Evolutionary conservation across 345 rosid genomes (phyloP), one percentile per base, ranked within the genome.

Genomic region (Kandelia obovata): DNA sequence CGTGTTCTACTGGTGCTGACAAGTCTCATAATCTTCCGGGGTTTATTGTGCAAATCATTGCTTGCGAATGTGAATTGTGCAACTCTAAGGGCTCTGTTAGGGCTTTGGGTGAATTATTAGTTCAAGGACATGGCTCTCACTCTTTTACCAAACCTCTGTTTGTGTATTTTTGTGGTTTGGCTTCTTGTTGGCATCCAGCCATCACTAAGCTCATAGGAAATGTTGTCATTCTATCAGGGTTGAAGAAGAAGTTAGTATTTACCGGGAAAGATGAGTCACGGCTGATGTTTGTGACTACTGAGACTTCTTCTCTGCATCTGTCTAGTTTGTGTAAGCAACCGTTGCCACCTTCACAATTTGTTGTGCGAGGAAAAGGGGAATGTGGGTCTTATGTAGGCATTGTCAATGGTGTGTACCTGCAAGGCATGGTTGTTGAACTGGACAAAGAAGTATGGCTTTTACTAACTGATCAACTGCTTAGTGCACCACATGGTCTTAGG

Each of bases 401-500:
- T 65, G 90, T 90, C 21, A 92, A 69, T 67, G 88, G 86, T 53
- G 43, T 90, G n/a, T 87, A 86, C 75, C 63, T 88, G 89, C 84
- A 84, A 67, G 97, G 96, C 55, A 84, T 80, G 91, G 85, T 87
- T 70, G 81, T 90, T 71, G 96, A 92, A 85, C 75, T 95, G 79
- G 96, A 95, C 61, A 79, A 84, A 46, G 88, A 90, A 66, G 92
- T 88, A 13, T 95, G 94, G 97, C 93, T 95, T 76, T 66, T 95
- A 49, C 79, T 87, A 69, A 87, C 89, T 8, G 93, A 88, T 80
- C 85, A 75, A 70, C 80, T 77, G 47, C 80, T 73, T 47, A 67
- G 52, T 27, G 78, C 75, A 55, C 88, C 96, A 0, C 99, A 85
- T 67, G 75, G 96, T 83, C 75, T 88, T 39, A 83, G 99, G 64